Evolutionary conservation across 306 rosid species (phyloP).

Genomic region (Oxytropis ochrocephala): DNA sequence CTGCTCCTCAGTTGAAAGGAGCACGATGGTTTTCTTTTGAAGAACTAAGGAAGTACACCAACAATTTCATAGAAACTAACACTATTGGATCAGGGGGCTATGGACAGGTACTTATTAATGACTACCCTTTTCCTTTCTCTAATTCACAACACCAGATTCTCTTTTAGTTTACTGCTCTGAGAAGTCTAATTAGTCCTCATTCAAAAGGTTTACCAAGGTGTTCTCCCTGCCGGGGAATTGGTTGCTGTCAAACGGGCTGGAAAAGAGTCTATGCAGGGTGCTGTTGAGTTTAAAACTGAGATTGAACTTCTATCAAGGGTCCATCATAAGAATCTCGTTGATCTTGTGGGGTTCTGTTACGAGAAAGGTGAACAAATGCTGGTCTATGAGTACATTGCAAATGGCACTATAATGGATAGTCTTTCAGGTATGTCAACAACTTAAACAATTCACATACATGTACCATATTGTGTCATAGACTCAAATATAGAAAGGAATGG

Average conservation of each 20-base stretch:
- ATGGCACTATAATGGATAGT: constrained; percentile 60
- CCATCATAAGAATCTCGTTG: constrained; percentile 77
- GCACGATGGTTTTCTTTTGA: constrained; percentile 65
- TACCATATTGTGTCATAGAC: background rate
- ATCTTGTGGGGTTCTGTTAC: constrained; percentile 70
- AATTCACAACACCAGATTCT: background rate
- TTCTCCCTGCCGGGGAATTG: constrained; percentile 47
- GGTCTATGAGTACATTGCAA: constrained; percentile 67
- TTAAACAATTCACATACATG: constrained; percentile 11
- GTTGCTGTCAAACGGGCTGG: constrained; percentile 73
- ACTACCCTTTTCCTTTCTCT: background rate
- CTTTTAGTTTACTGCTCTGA: background rate
- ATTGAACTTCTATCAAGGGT: constrained; percentile 87
- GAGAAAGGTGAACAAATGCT: constrained; percentile 83
- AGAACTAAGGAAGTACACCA: constrained; percentile 54
- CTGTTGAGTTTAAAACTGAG: constrained; percentile 69
- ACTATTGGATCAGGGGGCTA: constrained; percentile 66
- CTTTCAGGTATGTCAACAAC: constrained; percentile 55
- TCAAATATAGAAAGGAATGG: too few relatives aligned
- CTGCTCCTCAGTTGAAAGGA: constrained; percentile 58
- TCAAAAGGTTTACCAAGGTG: constrained; percentile 57
- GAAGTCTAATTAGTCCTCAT: constrained; percentile 20
- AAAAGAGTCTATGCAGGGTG: constrained; percentile 66
- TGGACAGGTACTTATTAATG: constrained; percentile 49
- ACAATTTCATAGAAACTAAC: constrained; percentile 41